A percentile compares a stretch with the other conserved stretches of the same genome.
Conservation (phyloP, 208 protist genomes). For the Acanthamoeba culbertsoni region DNA sequence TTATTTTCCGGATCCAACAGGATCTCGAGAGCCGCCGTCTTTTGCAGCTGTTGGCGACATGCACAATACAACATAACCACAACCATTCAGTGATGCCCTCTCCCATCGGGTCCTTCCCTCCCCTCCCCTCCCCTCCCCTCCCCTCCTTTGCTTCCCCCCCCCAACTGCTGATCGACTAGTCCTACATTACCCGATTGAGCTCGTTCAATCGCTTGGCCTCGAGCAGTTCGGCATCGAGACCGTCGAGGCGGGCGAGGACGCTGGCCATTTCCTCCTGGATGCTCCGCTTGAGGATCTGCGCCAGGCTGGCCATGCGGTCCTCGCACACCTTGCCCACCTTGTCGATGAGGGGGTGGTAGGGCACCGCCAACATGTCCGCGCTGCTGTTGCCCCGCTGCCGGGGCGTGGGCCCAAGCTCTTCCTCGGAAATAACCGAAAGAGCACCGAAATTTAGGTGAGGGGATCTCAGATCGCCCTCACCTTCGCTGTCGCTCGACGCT, state of each 20-base stretch:
- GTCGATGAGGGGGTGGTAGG: conserved; percentile 33
- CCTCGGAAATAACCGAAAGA: background rate
- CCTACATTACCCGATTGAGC: background rate
- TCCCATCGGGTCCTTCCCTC: too few relatives aligned
- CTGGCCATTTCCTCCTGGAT: conserved; percentile 17
- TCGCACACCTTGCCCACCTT: conserved; percentile 32
- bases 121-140: too few relatives aligned
- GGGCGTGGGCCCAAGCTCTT: background rate
- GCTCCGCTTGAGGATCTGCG: background rate
- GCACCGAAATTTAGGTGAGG: background rate
- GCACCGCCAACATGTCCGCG: background rate
- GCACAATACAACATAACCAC: background rate
- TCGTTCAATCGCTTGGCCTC: background rate
- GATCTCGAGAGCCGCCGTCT: background rate
- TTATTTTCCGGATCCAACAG: conserved; percentile 13
- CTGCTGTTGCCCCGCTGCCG: background rate
- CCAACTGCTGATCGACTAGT: too few relatives aligned
- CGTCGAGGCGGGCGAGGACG: background rate
- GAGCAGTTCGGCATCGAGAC: background rate
- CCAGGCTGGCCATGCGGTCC: background rate
- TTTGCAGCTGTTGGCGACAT: background rate
- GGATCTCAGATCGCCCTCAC: background rate
- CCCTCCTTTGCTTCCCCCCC: too few relatives aligned
- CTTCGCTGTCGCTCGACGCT: conserved; percentile 1
- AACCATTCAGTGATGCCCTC: background rate